These are phyloP conservation scores for Phytophthora foliorum DNA, from an alignment of 352 stramenopile species.

Conservation along the genomic window DNA sequence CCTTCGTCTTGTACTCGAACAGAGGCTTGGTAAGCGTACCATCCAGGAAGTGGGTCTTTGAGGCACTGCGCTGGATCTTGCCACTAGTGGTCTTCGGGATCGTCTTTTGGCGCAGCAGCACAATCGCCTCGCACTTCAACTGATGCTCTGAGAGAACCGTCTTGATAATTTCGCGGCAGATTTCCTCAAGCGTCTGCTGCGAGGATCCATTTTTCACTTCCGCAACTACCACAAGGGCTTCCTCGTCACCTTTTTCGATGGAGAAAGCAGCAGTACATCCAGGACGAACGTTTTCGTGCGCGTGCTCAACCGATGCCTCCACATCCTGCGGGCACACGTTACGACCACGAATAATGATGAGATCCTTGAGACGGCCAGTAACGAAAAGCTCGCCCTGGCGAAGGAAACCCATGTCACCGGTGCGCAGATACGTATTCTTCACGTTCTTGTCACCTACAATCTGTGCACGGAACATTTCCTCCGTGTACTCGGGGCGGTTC, in stretches of 20 bases:
- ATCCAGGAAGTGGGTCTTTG: slow-evolving; percentile 66
- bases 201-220: slow-evolving; percentile 77
- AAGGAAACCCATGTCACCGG: slow-evolving; percentile 85
- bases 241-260: slow-evolving; percentile 81
- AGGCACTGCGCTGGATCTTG: slow-evolving; percentile 83
- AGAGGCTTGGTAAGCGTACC: slow-evolving; percentile 59
- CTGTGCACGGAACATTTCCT: slow-evolving; percentile 74
- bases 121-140: slow-evolving; percentile 74
- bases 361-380: slow-evolving; percentile 79
- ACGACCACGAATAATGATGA: slow-evolving; percentile 88
- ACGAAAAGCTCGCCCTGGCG: slow-evolving; percentile 77
- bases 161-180: slow-evolving; percentile 77
- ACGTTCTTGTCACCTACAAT: slow-evolving; percentile 53
- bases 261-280: slow-evolving; percentile 84
- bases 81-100: slow-evolving; percentile 90
- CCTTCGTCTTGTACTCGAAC: slow-evolving; percentile 61
- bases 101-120: slow-evolving; percentile 74
- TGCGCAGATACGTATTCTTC: slow-evolving; percentile 59
- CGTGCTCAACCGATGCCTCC: slow-evolving; percentile 71
- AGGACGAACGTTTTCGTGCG: slow-evolving; percentile 74
- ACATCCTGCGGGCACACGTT: slow-evolving; percentile 86
- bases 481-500: slow-evolving; percentile 72
- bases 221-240: slow-evolving; percentile 80
- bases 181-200: slow-evolving; percentile 57
- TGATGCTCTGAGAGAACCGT: slow-evolving; percentile 75